Conservation (phyloP, 768 basidiomycete genomes). For the Russula brevipes region DNA sequence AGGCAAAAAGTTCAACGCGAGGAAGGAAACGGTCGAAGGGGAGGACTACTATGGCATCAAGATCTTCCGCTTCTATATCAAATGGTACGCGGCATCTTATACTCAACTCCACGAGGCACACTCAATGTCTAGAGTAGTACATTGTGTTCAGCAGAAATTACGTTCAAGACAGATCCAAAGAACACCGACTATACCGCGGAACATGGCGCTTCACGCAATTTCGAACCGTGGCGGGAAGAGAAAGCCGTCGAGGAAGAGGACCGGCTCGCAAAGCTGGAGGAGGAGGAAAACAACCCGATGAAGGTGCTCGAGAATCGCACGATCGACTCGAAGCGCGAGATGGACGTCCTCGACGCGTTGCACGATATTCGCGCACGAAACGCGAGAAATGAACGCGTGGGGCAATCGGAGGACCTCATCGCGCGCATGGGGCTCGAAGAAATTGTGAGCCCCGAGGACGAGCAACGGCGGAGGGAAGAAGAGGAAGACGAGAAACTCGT, state of each 20-base stretch:
- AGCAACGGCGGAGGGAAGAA: constrained; percentile 61
- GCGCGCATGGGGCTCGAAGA: constrained; percentile 62
- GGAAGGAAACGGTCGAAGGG: constrained; percentile 95
- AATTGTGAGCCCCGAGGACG: constrained; percentile 72
- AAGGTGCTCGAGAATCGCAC: constrained; percentile 92
- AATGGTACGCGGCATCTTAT: constrained; percentile 55
- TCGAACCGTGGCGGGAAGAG: constrained; percentile 95
- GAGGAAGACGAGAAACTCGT: constrained; percentile 92
- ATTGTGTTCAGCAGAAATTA: constrained; percentile 95
- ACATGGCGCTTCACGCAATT: constrained; percentile 95
- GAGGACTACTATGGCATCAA: constrained; percentile 99
- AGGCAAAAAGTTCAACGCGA: constrained; percentile 99
- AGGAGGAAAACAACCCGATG: constrained; percentile 97
- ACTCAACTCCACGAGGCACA: constrained; percentile 15
- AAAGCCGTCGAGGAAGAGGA: constrained; percentile 76
- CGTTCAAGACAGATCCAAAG: constrained; percentile 99
- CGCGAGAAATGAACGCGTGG: constrained; percentile 82
- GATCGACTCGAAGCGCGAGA: constrained; percentile 89
- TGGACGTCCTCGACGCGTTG: constrained; percentile 95
- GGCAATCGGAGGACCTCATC: constrained; percentile 64
- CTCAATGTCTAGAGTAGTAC: constrained; percentile 50
- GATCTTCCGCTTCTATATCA: constrained; percentile 90
- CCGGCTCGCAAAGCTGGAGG: constrained; percentile 76
- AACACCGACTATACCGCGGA: constrained; percentile 92
- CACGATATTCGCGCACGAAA: constrained; percentile 88